Base-by-base conservation (phyloP, 2,329 filamentous ascomycete genomes). In the Nigrospora sphaerica region DNA sequence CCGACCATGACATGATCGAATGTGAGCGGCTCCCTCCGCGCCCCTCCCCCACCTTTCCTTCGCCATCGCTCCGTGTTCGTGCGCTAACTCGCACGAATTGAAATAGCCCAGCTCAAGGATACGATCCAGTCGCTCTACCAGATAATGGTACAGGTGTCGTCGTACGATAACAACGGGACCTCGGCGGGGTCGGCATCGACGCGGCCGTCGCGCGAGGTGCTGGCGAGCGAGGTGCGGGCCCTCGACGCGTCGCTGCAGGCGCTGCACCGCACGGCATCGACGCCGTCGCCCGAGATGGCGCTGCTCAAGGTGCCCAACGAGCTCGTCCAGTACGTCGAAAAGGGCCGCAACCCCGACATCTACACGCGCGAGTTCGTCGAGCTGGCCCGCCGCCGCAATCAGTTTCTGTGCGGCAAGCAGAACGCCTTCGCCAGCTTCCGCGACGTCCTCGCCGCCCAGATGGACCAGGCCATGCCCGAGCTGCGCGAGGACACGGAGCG, bases 301-400 rank as follows among this genome's bases (percentile, higher is more conserved):
- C 71, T 81, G 36, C 77, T 78, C 5, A 64, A 62, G 32, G 72
- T 84, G 18, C 81, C 81, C 3, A 75, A 75, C 44, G 81, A 85
- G 57, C 73, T 86, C 12, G 72, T 85, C 49, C 71, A 80, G 58
- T 86, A 86, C 66, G 82, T 86, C 56, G 82, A 86, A 62, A 78
- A 80, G 59, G 82, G 83, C 39, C 80, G 83, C 43, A 86, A 86
- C 68, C 83, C 83, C 3, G 83, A 86, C 65, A 86, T 86, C 55
- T 86, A 86, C 71, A 86, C 83, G 46, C 74, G 83, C 57, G 83
- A 86, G 68, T 86, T 86, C 57, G 81, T 86, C 57, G 83, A 86
- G 75, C 71, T 83, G 44, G 81, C 83, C 19, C 69, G 81, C 46
- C 71, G 81, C 40, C 72, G 76, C 36, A 86, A 86, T 67, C 83